Base-by-base conservation (phyloP, 768 basidiomycete species). In the Dioszegia crocea region DNA sequence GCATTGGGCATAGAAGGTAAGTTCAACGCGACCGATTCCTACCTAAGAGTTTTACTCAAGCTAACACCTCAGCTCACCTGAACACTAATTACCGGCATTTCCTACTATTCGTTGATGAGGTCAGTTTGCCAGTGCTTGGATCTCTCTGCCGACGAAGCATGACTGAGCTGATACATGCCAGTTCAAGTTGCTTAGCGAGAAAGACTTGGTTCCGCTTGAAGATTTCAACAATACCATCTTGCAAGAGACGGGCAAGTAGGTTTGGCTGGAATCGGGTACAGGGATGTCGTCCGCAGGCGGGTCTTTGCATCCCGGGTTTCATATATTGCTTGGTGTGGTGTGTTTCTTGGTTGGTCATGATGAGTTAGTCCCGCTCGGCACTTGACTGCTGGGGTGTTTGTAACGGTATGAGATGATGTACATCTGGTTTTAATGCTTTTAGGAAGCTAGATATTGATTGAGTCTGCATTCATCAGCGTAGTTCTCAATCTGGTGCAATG, bases 11-110 rank as follows among this genome's bases (percentile, higher is more conserved):
- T 99, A 52, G 96, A 99, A 84, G 94, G 94, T 94, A 61, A 39
- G 80, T 71, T 31, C 31, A 46, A 8, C n/a, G n/a, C n/a, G n/a
- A n/a, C n/a, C n/a, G n/a, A n/a, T n/a, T n/a, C n/a, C n/a, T n/a
- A n/a, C n/a, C n/a, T n/a, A n/a, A n/a, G n/a, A n/a, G n/a, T n/a
- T n/a, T n/a, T n/a, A 9, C 16, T 16, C 17, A 6, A 31, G 54
- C 41, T 56, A 40, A 56, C 36, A 17, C 8, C 21, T 8, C 63
- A 98, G 96, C 96, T 1, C 96, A 99, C 74, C 82, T 99, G 65
- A 99, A 99, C 76, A 99, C 96, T 14, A 94, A 91, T 75, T 98
- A 99, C 77, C 85, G 90, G 31, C 96, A 99, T 78, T 99, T 99
- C 81, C 89, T 97, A 80, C 81, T 98, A 41, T 98, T 98, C 74